Evolutionary conservation across 257 asterid species (phyloP), one percentile per base, ranked within the genome.

Genomic region (Fraxinus cuspidata): DNA sequence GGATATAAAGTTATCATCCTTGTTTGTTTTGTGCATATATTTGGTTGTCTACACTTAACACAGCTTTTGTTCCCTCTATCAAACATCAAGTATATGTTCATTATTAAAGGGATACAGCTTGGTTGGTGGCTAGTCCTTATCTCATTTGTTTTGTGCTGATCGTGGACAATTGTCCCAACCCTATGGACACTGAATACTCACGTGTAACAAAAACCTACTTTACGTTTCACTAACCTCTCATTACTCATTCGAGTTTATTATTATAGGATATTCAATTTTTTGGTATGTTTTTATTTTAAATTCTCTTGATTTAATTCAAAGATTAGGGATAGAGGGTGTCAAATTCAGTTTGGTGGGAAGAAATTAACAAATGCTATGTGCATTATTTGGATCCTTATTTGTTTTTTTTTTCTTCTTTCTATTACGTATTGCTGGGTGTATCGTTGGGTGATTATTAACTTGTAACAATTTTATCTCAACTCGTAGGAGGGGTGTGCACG

Each of bases 401-500:
- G 11, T 37, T 8, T 37, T 37, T 8, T 37, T 7, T 37, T 7
- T 7, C 42, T 37, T 37, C 2, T 37, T 37, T 37, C 42, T 37
- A 37, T 37, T 37, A 37, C 10, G 42, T 18, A 42, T 6, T 47
- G 4, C 56, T 47, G 56, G 56, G 56, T 51, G 60, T 18, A 42
- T 6, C 13, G 4, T 18, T 47, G 56, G 56, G 56, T 51, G 60
- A 51, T 16, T 51, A 51, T 51, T 3, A 51, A 6, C 60, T 51
- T 18, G 0, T 9, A 7, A 10, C 13, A 32, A 21, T 60, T 60
- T 6, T 21, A 23, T 60, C 19, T 21, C 31, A 21, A 25, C 31
- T 38, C 76, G 81, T 82, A 89, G 97, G 86, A 88, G 93, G 88
- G 87, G 78, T 12, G 96, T 95, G 76, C 97, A 93, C 79, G 84